Percentiles rank a stretch among this genome's conserved stretches.
phyloP scores from a whole-genome alignment of 1,284 basidiomycete species.

The Marasmius tenuissimus region DNA sequence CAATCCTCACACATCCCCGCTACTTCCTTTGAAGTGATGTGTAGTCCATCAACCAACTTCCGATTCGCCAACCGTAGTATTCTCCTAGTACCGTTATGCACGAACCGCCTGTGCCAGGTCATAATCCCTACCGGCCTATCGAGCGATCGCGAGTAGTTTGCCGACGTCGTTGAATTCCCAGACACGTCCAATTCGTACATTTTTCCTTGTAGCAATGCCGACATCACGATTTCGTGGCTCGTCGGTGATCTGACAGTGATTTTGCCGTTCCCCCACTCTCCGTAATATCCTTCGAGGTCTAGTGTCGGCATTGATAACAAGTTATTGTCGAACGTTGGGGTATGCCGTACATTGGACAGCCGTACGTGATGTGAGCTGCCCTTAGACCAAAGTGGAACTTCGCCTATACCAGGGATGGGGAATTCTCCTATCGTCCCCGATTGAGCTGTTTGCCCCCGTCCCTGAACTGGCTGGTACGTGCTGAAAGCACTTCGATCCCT shows the following conservation, averaged over 20 bases:
- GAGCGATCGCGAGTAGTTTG: neutral
- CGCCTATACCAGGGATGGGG: no score
- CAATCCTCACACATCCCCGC: neutral
- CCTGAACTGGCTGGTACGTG: neutral
- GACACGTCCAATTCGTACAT: no score
- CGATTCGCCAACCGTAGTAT: neutral
- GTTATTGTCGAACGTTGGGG: neutral
- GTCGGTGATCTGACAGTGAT: no score
- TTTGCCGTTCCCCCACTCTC: neutral
- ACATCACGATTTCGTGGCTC: no score
- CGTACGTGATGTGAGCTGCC: neutral
- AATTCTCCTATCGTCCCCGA: neutral
- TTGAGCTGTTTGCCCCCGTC: neutral
- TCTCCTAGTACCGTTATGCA: neutral
- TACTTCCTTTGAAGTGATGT: constrained; percentile 1
- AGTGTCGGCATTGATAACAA: neutral
- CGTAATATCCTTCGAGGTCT: neutral
- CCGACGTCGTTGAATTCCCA: neutral
- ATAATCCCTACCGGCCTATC: neutral
- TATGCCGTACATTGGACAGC: neutral
- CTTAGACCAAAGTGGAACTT: neutral
- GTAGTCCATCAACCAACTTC: neutral
- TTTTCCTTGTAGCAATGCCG: no score
- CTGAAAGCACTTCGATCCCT: neutral
- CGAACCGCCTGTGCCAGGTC: constrained; percentile 8